Percentiles rank a stretch among this genome's conserved stretches.
Evolutionary conservation across 1,139 yeast species (phyloP).

Genomic region (Candida buenavistaensis): DNA sequence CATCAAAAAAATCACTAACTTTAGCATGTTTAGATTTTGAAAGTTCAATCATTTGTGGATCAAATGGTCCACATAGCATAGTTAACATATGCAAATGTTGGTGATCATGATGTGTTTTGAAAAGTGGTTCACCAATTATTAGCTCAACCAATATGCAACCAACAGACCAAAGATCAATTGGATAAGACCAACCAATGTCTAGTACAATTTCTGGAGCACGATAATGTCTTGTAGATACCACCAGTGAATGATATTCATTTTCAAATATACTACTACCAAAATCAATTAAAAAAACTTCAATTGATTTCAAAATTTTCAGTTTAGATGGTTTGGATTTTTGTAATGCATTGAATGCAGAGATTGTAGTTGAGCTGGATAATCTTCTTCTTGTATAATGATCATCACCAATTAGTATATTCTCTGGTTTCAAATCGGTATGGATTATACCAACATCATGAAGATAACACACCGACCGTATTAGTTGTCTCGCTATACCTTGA

Average conservation of each 20-base stretch:
- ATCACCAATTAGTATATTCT: constrained; percentile 78
- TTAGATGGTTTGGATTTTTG: constrained; percentile 6
- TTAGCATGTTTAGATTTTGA: constrained; percentile 42
- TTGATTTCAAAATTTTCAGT: constrained; percentile 66
- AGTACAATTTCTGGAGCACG: constrained; percentile 96
- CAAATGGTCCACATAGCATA: constrained; percentile 51
- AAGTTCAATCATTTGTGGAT: constrained; percentile 35
- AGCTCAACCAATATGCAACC: constrained; percentile 93
- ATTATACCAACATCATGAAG: constrained; percentile 86
- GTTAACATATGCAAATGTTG: constrained; percentile 94
- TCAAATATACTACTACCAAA: constrained; percentile 94
- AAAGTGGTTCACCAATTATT: constrained; percentile 92
- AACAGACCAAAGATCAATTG: constrained; percentile 95
- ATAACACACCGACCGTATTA: constrained; percentile 82
- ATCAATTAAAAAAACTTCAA: constrained; percentile 87
- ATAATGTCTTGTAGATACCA: constrained; percentile 94
- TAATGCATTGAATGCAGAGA: constrained; percentile 31
- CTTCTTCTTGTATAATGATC: constrained; percentile 43
- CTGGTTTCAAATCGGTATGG: constrained; percentile 96
- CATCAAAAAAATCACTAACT: constrained; percentile 32
- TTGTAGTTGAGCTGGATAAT: constrained; percentile 35
- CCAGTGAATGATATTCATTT: constrained; percentile 90
- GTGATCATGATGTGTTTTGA: constrained; percentile 90
- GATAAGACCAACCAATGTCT: constrained; percentile 89
- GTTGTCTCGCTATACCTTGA: constrained; percentile 84